Percentiles rank a stretch among this genome's conserved stretches.
Evolutionary conservation across 2,329 filamentous ascomycete species (phyloP).

Genomic region (Rhynchosporium agropyri): DNA sequence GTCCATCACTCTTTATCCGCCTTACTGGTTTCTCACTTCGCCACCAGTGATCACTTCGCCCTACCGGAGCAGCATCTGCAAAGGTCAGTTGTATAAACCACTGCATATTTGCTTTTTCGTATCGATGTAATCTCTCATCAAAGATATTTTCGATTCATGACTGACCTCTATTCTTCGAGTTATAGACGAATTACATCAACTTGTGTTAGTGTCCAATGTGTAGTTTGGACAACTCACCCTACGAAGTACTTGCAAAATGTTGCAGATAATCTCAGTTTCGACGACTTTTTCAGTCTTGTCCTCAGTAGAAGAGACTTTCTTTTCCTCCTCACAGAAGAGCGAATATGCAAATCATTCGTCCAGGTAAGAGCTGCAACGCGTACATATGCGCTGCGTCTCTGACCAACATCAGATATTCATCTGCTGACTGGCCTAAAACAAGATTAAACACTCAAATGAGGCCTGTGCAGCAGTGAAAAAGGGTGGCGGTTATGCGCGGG

Average conservation of each 20-base stretch:
- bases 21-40: no score
- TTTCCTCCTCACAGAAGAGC: conserved; percentile 38
- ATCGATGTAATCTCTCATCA: no score
- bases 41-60: no score
- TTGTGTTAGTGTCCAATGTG: conserved; percentile 33
- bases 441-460: conserved; percentile 39
- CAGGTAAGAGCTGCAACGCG: conserved; percentile 30
- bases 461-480: conserved; percentile 28
- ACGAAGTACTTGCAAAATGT: conserved; percentile 41
- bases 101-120: background rate
- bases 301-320: conserved; percentile 34
- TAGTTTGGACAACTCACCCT: conserved; percentile 37
- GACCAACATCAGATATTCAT: conserved; percentile 18
- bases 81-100: conserved; percentile 3
- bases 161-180: background rate
- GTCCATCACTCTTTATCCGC: no score
- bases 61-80: background rate
- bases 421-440: conserved; percentile 35
- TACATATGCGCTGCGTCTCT: conserved; percentile 13
- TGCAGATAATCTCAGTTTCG: conserved; percentile 36
- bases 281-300: conserved; percentile 41
- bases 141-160: background rate
- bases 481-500: conserved; percentile 49
- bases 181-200: conserved; percentile 12
- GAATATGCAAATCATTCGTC: conserved; percentile 38